These are phyloP conservation scores for Penicillium odoratum DNA, from an alignment of 495 filamentous ascomycete species.

Conservation along the genomic window DNA sequence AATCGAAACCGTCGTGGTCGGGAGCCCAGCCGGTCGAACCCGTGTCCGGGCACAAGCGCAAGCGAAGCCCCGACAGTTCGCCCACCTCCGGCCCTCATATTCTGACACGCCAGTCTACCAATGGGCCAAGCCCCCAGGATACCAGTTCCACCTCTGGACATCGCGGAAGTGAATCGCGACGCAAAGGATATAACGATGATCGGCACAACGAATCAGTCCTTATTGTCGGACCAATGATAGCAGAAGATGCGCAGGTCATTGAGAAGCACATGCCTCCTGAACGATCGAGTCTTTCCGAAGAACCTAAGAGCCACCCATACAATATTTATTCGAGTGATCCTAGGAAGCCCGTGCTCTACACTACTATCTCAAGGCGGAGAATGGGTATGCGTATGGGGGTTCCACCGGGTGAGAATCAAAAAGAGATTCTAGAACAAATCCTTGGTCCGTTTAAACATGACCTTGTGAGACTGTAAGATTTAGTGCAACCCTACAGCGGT, in stretches of 20 bases:
- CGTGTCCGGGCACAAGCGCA: conserved; percentile 40
- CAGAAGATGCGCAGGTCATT: conserved; percentile 53
- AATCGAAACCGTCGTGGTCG: conserved; percentile 30
- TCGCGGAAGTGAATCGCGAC: conserved; percentile 35
- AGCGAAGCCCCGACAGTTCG: conserved; percentile 33
- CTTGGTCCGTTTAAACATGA: conserved; percentile 52
- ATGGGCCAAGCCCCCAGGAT: conserved; percentile 30
- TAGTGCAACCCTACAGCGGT: neutral
- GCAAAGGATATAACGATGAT: conserved; percentile 36
- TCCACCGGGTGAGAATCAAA: conserved; percentile 53
- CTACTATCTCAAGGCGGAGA: conserved; percentile 46
- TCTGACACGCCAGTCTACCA: conserved; percentile 19
- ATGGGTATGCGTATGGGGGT: conserved; percentile 48
- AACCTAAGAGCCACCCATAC: conserved; percentile 46
- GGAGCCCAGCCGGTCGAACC: conserved; percentile 24
- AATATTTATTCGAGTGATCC: conserved; percentile 52
- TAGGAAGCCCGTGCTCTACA: conserved; percentile 49
- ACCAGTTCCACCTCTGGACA: conserved; percentile 31
- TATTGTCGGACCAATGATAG: conserved; percentile 52
- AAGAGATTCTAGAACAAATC: conserved; percentile 56
- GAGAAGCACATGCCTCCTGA: conserved; percentile 52
- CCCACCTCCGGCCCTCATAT: conserved; percentile 19
- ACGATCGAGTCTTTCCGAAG: conserved; percentile 36
- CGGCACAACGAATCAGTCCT: conserved; percentile 50
- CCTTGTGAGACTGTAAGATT: conserved; percentile 48